Percentiles rank a stretch among this genome's conserved stretches.
These are phyloP conservation scores for Seiridium cupressi DNA, from an alignment of 2,329 filamentous ascomycete genomes.

Conservation along the genomic window DNA sequence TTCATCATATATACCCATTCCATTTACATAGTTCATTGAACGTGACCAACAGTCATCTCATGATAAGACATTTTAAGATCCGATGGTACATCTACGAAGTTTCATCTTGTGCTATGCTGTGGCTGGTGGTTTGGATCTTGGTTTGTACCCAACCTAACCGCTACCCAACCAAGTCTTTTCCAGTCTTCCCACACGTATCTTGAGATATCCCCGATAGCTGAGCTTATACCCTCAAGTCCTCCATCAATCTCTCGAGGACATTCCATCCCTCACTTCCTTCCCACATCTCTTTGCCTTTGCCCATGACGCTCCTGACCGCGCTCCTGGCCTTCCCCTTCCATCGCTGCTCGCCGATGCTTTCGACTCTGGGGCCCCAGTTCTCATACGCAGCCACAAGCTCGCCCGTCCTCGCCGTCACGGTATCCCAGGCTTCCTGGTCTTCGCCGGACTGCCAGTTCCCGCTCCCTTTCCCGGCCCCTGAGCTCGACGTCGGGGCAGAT, in stretches of 20 bases:
- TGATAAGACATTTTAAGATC: too few species aligned
- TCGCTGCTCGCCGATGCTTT: constrained; percentile 64
- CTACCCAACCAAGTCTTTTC: too few species aligned
- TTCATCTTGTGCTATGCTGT: too few species aligned
- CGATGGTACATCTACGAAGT: too few species aligned
- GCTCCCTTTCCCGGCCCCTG: constrained; percentile 29
- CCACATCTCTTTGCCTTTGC: constrained; percentile 78
- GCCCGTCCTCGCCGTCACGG: constrained; percentile 74
- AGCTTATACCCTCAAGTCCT: constrained; percentile 43
- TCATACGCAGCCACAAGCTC: constrained; percentile 82
- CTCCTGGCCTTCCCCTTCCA: constrained; percentile 90
- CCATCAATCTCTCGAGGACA: constrained; percentile 54
- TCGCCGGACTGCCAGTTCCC: constrained; percentile 46
- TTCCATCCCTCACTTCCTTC: constrained; percentile 72
- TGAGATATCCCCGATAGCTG: neutral
- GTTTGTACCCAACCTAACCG: too few species aligned
- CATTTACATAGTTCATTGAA: too few species aligned
- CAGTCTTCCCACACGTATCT: too few species aligned
- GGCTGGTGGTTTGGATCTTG: too few species aligned
- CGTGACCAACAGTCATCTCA: too few species aligned
- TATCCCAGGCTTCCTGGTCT: constrained; percentile 64
- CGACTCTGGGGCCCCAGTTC: constrained; percentile 66
- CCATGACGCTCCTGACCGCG: constrained; percentile 79
- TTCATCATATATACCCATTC: too few species aligned
- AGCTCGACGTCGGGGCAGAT: constrained; percentile 32